Base-by-base conservation (phyloP, 768 basidiomycete species). In the Ramaria sp. region DNA sequence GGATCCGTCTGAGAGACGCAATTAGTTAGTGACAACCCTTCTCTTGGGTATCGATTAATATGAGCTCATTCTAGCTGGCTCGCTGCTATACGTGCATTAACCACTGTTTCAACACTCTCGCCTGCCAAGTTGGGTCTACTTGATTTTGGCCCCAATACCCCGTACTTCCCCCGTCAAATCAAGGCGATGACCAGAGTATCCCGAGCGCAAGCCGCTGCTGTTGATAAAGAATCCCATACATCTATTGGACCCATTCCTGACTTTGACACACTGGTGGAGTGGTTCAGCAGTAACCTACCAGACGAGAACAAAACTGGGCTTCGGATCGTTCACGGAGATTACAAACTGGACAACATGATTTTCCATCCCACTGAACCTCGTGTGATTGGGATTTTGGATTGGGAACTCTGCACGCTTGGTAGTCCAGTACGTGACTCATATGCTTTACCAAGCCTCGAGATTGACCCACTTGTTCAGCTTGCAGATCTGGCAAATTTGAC, bases 261-360 rank as follows among this genome's bases (percentile, higher is more conserved):
- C 52, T 86, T 85, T 65, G 71, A 79, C 44, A 81, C 85, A 59
- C 67, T 96, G 61, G 69, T 89, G 51, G 66, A 67, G 13, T 96
- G 88, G 89, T 96, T 92, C 67, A 69, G 72, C 57, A 66, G 68
- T 27, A 77, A 88, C 62, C 69, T 89, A 25, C 93, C 90, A 1
- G 79, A 89, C 61, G 91, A 94, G 68, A 70, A 64, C 58, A 81
- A 81, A 65, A 78, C 76, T 0, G 89, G 88, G 0, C 71, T 78
- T 52, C 81, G 88, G n/a, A 82, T 99, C 59, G 92, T 98, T 5
- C 95, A 98, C 65, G 95, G 95, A 25, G 95, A 99, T 67, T 98
- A 89, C 66, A 99, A 99, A 67, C 73, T 95, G n/a, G 95, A 99
- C 68, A 99, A 99, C 66, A 66, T 99, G 59, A 78, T 97, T 59